phyloP scores from a whole-genome alignment of 176 grass and related monocot species.

The Sorghum bicolor region DNA sequence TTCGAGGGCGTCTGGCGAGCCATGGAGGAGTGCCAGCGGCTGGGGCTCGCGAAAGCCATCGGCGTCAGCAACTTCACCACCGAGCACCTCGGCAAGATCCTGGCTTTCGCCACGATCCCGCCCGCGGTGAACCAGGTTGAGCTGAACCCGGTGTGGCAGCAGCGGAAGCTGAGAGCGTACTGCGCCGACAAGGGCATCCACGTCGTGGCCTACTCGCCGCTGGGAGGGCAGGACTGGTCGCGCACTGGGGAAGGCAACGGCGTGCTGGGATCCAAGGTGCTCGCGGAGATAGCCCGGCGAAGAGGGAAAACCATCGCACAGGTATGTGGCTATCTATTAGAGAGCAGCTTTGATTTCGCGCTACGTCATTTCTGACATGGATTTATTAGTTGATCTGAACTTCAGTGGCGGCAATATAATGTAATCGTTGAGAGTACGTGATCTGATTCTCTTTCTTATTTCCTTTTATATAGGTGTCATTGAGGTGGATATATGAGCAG shows the following conservation, averaged over 20 bases:
- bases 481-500: slow-evolving; percentile 59
- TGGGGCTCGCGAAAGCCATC: slow-evolving; percentile 51
- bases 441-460: too few species aligned
- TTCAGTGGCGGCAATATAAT: too few species aligned
- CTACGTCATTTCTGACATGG: too few species aligned
- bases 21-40: slow-evolving; percentile 66
- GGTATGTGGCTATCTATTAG: not conserved
- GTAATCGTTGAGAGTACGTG: too few species aligned
- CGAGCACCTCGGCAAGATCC: slow-evolving; percentile 35
- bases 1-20: slow-evolving; percentile 53
- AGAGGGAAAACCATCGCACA: slow-evolving; percentile 58
- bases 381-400: too few species aligned
- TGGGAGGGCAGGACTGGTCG: slow-evolving; percentile 41
- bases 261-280: slow-evolving; percentile 36
- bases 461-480: slow-evolving; percentile 38
- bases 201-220: slow-evolving; percentile 50
- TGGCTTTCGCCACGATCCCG: slow-evolving; percentile 23
- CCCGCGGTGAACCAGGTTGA: slow-evolving; percentile 74
- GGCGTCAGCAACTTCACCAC: slow-evolving; percentile 81
- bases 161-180: slow-evolving; percentile 43
- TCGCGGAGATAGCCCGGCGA: slow-evolving; percentile 39
- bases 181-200: slow-evolving; percentile 44
- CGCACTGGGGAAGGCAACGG: not conserved
- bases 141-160: slow-evolving; percentile 60
- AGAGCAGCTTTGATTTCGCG: too few species aligned